Conservation (phyloP, 108 stramenopile genomes). For the Cylindrotheca closterium region DNA sequence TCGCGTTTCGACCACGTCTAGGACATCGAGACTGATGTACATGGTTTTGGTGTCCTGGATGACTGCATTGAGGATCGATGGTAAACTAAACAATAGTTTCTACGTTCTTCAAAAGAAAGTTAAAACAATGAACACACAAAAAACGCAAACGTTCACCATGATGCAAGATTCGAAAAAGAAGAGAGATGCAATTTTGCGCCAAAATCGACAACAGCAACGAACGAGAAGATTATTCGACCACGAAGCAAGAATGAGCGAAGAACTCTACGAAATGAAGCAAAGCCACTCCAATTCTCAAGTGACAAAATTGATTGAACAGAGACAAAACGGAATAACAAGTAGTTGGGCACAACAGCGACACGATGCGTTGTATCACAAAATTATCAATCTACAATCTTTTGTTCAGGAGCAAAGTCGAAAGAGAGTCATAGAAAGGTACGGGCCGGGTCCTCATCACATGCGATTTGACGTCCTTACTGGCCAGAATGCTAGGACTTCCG, state of each 20-base stretch:
- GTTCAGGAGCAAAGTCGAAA: conserved; percentile 36
- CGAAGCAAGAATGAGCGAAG: conserved; percentile 34
- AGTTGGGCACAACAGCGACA: conserved; percentile 47
- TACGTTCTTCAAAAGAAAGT: conserved; percentile 5
- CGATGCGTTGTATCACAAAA: conserved; percentile 28
- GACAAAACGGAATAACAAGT: conserved; percentile 13
- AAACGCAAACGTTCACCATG: conserved; percentile 7
- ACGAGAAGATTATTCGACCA: conserved; percentile 20
- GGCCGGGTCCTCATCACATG: conserved; percentile 63
- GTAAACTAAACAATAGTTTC: not conserved
- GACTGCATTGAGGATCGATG: not conserved
- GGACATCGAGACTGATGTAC: no score
- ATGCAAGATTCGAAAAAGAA: conserved; percentile 8
- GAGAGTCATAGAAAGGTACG: conserved; percentile 45
- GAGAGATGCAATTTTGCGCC: not conserved
- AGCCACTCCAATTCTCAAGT: not conserved
- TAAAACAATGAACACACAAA: conserved; percentile 2
- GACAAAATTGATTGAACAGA: conserved; percentile 12
- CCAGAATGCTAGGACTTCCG: conserved; percentile 8
- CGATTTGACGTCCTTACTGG: conserved; percentile 35
- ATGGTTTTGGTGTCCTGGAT: conserved; percentile 3
- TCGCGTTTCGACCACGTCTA: no score
- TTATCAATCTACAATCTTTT: conserved; percentile 19
- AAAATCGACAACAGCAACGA: conserved; percentile 10
- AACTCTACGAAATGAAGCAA: conserved; percentile 22